These are phyloP conservation scores for Cladosporium sp. DNA, from an alignment of 2,329 filamentous ascomycete genomes.

Conservation along the genomic window DNA sequence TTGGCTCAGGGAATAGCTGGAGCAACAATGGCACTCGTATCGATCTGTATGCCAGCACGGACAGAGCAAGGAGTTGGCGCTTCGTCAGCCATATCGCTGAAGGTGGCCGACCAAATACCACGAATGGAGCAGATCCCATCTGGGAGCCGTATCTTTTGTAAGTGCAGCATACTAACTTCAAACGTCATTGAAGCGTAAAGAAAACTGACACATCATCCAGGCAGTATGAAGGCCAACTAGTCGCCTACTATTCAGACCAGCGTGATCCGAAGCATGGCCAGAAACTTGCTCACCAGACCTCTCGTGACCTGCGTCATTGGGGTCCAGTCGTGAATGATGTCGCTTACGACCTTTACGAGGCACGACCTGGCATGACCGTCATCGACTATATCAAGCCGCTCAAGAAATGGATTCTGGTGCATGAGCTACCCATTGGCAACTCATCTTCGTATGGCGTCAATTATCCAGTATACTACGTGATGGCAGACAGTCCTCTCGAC, in stretches of 20 bases:
- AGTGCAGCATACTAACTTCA: neutral
- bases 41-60: slow-evolving; percentile 60
- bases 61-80: slow-evolving; percentile 54
- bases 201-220: neutral
- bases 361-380: slow-evolving; percentile 65
- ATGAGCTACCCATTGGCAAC: slow-evolving; percentile 13
- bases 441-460: slow-evolving; percentile 10
- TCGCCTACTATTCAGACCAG: slow-evolving; percentile 70
- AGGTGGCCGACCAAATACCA: slow-evolving; percentile 56
- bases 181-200: neutral
- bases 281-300: slow-evolving; percentile 63
- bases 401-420: slow-evolving; percentile 14
- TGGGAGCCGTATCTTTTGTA: slow-evolving; percentile 65
- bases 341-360: slow-evolving; percentile 58
- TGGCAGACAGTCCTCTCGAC: slow-evolving; percentile 43
- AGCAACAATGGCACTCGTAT: slow-evolving; percentile 36
- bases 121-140: slow-evolving; percentile 64
- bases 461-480: slow-evolving; percentile 49
- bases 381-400: slow-evolving; percentile 32
- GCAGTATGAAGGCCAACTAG: slow-evolving; percentile 55
- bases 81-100: slow-evolving; percentile 64
- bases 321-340: slow-evolving; percentile 58
- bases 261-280: slow-evolving; percentile 62
- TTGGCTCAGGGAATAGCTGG: slow-evolving; percentile 16
- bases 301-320: slow-evolving; percentile 58